Evolutionary conservation across 176 grass and related monocot species (phyloP).

Genomic region (Ensete glaucum): DNA sequence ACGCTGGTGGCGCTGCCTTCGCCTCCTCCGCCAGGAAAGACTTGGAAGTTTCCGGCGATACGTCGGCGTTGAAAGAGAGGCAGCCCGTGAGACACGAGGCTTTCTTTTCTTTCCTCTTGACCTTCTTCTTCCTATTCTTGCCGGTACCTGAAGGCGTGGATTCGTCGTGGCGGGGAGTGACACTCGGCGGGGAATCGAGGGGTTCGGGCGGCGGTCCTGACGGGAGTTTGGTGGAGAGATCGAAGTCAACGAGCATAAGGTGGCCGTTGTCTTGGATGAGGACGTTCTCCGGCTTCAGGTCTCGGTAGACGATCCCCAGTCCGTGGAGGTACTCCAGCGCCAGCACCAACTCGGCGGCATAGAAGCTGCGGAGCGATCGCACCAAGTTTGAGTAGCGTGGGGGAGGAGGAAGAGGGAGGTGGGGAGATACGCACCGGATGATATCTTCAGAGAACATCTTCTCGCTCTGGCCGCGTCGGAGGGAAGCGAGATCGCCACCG

Average conservation of each 20-base stretch:
- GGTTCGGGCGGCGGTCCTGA: slow-evolving; percentile 11
- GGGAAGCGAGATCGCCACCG: slow-evolving; percentile 79
- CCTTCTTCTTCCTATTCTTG: slow-evolving; percentile 8
- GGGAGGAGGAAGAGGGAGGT: slow-evolving; percentile 4
- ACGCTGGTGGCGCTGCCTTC: slow-evolving; percentile 25
- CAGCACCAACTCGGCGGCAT: slow-evolving; percentile 67
- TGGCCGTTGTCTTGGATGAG: slow-evolving; percentile 65
- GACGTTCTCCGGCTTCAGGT: slow-evolving; percentile 86
- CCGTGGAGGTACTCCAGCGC: slow-evolving; percentile 73
- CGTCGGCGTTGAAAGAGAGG: slow-evolving; percentile 16
- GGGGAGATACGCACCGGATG: slow-evolving; percentile 39
- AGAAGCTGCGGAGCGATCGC: slow-evolving; percentile 31
- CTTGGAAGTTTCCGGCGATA: slow-evolving; percentile 14
- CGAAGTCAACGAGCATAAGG: slow-evolving; percentile 85
- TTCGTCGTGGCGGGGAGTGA: neutral
- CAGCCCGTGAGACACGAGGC: slow-evolving; percentile 8
- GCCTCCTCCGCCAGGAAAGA: neutral
- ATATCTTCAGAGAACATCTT: slow-evolving; percentile 98
- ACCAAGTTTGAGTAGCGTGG: neutral
- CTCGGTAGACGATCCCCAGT: slow-evolving; percentile 68
- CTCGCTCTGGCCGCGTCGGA: slow-evolving; percentile 71
- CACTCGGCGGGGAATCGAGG: neutral
- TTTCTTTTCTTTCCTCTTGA: slow-evolving; percentile 20
- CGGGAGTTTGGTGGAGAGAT: slow-evolving; percentile 67
- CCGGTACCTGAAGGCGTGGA: neutral